phyloP scores from a whole-genome alignment of 345 rosid species.

The Eucalyptus albens region DNA sequence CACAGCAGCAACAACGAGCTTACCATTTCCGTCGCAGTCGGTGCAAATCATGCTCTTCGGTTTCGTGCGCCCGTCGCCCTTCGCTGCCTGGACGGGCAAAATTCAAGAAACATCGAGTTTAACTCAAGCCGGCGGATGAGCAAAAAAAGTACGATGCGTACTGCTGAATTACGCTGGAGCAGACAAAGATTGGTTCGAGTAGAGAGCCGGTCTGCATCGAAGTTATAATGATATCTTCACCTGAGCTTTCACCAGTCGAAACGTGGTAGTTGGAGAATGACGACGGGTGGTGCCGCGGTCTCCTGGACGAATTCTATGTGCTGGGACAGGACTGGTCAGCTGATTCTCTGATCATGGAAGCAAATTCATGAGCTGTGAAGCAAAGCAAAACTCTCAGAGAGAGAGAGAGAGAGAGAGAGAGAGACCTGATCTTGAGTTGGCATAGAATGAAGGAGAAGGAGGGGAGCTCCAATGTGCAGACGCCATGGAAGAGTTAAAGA shows the following conservation, averaged over 20 bases:
- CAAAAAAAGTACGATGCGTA: background rate
- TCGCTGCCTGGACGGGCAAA: constrained; percentile 10
- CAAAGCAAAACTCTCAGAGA: background rate
- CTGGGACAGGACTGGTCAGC: background rate
- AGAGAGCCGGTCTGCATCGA: background rate
- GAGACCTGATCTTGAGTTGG: background rate
- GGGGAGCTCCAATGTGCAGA: background rate
- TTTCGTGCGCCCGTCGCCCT: constrained; percentile 11
- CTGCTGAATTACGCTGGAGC: background rate
- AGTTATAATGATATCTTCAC: background rate
- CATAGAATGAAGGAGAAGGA: background rate
- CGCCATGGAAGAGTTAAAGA: background rate
- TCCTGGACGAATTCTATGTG: background rate
- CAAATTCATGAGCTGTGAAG: background rate
- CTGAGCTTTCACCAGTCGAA: background rate
- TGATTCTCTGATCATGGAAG: background rate
- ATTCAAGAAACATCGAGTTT: too few species aligned
- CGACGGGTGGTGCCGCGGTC: background rate
- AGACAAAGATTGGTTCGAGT: background rate
- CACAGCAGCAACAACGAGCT: background rate
- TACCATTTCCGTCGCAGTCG: constrained; percentile 43
- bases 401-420: background rate
- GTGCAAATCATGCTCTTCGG: constrained; percentile 28
- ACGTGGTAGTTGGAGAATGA: background rate
- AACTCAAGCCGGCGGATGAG: background rate